A percentile compares a stretch with the other conserved stretches of the same genome.
Evolutionary conservation across 176 grass and related monocot genomes (phyloP).

Genomic region (Alopecurus myosuroides): DNA sequence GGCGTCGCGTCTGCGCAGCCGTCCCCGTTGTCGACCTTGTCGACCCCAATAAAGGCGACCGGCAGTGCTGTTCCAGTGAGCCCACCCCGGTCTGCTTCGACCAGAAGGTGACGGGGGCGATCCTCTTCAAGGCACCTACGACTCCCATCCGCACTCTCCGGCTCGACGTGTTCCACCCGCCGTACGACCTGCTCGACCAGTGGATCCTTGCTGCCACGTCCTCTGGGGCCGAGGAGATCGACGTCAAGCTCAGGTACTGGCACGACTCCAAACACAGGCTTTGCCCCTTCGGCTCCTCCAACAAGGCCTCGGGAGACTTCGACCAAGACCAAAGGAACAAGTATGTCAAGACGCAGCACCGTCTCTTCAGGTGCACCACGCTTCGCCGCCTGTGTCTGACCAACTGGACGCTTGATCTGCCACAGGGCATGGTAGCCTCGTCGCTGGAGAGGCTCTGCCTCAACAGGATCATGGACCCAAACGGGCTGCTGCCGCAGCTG

Average conservation of each 20-base stretch:
- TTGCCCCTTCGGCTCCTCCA: background rate
- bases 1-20: background rate
- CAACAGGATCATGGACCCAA: background rate
- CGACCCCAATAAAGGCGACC: background rate
- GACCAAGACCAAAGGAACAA: background rate
- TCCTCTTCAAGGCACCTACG: background rate
- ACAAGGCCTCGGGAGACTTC: background rate
- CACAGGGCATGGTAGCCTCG: background rate
- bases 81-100: background rate
- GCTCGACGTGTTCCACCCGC: background rate
- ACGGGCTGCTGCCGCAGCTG: background rate
- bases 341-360: background rate
- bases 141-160: background rate
- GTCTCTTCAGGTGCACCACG: background rate
- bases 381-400: background rate
- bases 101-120: background rate
- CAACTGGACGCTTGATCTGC: background rate
- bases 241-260: background rate
- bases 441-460: background rate
- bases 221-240: background rate
- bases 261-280: background rate
- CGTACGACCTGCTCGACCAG: background rate
- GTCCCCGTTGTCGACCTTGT: conserved; percentile 2
- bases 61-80: background rate
- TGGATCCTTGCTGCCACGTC: background rate